These are phyloP conservation scores for Pyrenophora tritici-repentis DNA, from an alignment of 2,329 filamentous ascomycete species.

Conservation along the genomic window DNA sequence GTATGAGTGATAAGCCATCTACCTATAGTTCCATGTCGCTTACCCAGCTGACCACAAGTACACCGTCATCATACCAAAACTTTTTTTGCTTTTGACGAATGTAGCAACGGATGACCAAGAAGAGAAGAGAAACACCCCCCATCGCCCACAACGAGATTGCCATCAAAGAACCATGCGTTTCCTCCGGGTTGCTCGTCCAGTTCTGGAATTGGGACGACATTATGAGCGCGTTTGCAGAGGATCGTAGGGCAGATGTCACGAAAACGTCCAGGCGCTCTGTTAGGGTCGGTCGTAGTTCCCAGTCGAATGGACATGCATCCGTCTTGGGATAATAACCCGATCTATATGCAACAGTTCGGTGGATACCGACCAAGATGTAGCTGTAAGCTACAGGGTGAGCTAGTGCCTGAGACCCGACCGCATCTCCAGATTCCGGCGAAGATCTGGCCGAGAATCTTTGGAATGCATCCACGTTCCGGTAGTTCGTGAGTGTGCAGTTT, in stretches of 20 bases:
- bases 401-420: too few relatives aligned
- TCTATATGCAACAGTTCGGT: not conserved
- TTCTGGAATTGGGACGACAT: slow-evolving; percentile 7
- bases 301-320: not conserved
- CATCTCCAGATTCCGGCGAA: too few relatives aligned
- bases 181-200: slow-evolving; percentile 4
- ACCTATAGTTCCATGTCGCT: not conserved
- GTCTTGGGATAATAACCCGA: not conserved
- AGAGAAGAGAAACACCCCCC: slow-evolving; percentile 1
- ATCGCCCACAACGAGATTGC: slow-evolving; percentile 1
- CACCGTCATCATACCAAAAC: slow-evolving; percentile 4
- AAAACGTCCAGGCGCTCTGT: not conserved
- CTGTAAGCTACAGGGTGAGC: too few relatives aligned
- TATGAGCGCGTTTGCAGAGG: not conserved
- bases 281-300: not conserved
- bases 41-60: slow-evolving; percentile 8
- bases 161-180: slow-evolving; percentile 6
- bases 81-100: slow-evolving; percentile 3
- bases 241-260: not conserved
- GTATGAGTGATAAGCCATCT: not conserved
- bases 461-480: too few relatives aligned
- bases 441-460: too few relatives aligned
- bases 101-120: not conserved
- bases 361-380: not conserved
- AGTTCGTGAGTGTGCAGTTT: too few relatives aligned